A percentile compares a stretch with the other conserved stretches of the same genome.
These are phyloP conservation scores for Macadamia integrifolia DNA, from an alignment of 164 flowering plant genomes.

Conservation along the genomic window DNA sequence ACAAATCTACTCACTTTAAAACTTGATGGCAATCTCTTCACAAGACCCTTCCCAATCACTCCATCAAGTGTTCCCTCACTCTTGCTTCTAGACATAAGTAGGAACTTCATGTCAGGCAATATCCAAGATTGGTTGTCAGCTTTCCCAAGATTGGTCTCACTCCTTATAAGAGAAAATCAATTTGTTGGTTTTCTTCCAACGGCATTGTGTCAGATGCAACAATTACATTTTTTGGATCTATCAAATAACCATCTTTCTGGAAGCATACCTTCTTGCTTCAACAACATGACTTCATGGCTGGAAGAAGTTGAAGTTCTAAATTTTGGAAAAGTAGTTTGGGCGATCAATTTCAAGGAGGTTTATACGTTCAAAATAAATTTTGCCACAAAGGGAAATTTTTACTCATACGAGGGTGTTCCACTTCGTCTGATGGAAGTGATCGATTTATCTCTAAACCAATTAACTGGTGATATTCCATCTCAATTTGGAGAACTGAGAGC, in stretches of 20 bases:
- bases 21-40: constrained; percentile 1
- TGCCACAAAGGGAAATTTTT: not conserved
- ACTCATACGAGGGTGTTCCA: not conserved
- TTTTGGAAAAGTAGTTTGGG: too few relatives aligned
- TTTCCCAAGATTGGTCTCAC: not conserved
- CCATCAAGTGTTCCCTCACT: not conserved
- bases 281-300: not conserved
- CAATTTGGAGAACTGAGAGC: not conserved
- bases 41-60: not conserved
- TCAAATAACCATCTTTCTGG: too few relatives aligned
- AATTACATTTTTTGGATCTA: too few relatives aligned
- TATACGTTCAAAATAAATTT: too few relatives aligned
- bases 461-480: not conserved
- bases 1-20: not conserved
- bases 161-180: not conserved
- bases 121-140: not conserved
- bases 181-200: constrained; percentile 6
- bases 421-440: not conserved
- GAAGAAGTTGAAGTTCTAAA: not conserved
- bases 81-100: not conserved
- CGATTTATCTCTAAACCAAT: not conserved
- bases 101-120: not conserved
- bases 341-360: too few relatives aligned
- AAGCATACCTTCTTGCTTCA: not conserved
- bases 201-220: constrained; percentile 3